Evolutionary conservation across 2,329 filamentous ascomycete species (phyloP).

Genomic region (Dactylellina cionopaga): DNA sequence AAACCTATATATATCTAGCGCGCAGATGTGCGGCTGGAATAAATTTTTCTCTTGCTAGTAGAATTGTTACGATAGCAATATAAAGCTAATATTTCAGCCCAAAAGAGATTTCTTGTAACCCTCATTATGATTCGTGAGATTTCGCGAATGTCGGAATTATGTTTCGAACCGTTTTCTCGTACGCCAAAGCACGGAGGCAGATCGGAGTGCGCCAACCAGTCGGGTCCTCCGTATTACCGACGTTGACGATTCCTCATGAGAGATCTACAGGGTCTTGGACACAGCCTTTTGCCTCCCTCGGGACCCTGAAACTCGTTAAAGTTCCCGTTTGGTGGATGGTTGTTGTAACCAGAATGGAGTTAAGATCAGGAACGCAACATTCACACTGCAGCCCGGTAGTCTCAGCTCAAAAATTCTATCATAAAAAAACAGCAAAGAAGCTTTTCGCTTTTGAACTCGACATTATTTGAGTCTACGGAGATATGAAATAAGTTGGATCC

Average conservation of each 20-base stretch:
- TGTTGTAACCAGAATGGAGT: background rate
- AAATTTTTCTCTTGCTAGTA: no score
- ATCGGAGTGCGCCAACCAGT: constrained; percentile 17
- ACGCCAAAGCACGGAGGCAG: background rate
- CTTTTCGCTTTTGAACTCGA: background rate
- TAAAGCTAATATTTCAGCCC: no score
- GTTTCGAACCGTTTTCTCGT: background rate
- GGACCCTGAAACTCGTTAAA: background rate
- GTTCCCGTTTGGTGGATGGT: background rate
- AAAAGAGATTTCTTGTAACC: no score
- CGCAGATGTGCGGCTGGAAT: no score
- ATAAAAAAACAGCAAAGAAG: background rate
- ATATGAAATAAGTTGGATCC: no score
- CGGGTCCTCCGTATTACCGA: constrained; percentile 7
- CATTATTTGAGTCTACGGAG: no score
- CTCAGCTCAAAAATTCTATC: no score
- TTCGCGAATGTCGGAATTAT: constrained; percentile 28
- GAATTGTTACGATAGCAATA: no score
- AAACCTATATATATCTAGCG: no score
- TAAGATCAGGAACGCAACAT: background rate
- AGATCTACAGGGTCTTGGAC: constrained; percentile 23
- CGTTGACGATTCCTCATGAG: background rate
- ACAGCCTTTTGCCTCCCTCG: background rate
- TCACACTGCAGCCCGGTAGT: constrained; percentile 9
- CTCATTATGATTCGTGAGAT: background rate